Conservation (phyloP, 2,329 filamentous ascomycete genomes). For the Trichoderma koningii region DNA sequence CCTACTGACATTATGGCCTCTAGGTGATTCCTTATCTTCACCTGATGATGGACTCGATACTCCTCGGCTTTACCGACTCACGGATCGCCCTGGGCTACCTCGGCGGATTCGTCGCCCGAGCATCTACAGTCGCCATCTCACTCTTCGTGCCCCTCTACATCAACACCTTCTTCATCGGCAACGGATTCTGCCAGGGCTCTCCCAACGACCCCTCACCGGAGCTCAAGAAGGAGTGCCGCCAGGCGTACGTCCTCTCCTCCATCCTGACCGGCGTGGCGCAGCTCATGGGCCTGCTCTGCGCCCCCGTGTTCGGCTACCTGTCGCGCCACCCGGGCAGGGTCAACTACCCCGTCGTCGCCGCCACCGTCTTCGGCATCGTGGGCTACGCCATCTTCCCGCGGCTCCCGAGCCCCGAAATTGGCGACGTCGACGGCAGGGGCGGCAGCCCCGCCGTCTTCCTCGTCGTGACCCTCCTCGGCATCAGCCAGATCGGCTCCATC, state of each 20-base stretch:
- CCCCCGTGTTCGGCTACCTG: conserved; percentile 83
- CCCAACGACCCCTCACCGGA: conserved; percentile 67
- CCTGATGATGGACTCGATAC: conserved; percentile 63
- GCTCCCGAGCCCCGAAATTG: conserved; percentile 75
- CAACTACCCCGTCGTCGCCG: conserved; percentile 73
- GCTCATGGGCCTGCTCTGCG: conserved; percentile 78
- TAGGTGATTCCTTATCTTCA: conserved; percentile 58
- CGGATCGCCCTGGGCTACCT: conserved; percentile 86
- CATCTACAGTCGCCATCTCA: conserved; percentile 92
- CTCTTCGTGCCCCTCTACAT: conserved; percentile 92
- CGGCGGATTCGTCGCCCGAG: conserved; percentile 90
- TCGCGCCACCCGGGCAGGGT: conserved; percentile 67
- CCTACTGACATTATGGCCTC: not conserved
- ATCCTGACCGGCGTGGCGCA: conserved; percentile 89
- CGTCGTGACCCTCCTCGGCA: conserved; percentile 77
- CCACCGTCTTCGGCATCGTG: conserved; percentile 71
- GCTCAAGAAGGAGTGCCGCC: conserved; percentile 80
- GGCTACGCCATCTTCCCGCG: conserved; percentile 78
- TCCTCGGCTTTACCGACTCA: conserved; percentile 72
- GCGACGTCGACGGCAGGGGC: conserved; percentile 62
- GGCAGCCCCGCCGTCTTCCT: conserved; percentile 71
- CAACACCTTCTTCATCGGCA: conserved; percentile 83
- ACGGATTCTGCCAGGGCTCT: conserved; percentile 73
- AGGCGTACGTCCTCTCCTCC: conserved; percentile 85
- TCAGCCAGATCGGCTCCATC: conserved; percentile 94